Evolutionary conservation across 2,329 filamentous ascomycete genomes (phyloP).

Genomic region (Amphichorda felina): DNA sequence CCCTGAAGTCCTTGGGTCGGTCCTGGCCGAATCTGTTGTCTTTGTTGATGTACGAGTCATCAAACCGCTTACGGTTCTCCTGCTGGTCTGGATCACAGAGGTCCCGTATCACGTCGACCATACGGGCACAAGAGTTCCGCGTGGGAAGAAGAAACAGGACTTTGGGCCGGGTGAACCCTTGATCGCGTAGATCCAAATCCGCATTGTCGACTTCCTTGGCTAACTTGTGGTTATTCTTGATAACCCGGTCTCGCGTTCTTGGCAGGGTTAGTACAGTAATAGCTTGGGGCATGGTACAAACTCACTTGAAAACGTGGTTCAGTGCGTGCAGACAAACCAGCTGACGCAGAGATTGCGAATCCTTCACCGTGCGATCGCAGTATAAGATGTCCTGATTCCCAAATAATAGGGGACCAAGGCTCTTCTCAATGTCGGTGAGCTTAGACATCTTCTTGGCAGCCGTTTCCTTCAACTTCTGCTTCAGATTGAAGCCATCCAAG

Average conservation of each 20-base stretch:
- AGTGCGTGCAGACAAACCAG: conserved; percentile 72
- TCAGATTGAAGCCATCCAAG: conserved; percentile 46
- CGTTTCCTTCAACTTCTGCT: conserved; percentile 52
- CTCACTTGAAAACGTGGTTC: conserved; percentile 82
- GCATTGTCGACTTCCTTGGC: conserved; percentile 50
- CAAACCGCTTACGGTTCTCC: conserved; percentile 87
- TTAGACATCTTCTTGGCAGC: conserved; percentile 39
- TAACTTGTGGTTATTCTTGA: conserved; percentile 83
- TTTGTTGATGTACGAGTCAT: conserved; percentile 66
- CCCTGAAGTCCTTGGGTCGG: conserved; percentile 76
- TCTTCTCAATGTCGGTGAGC: conserved; percentile 51
- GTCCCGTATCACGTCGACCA: conserved; percentile 64
- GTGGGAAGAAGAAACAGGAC: conserved; percentile 85
- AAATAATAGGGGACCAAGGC: conserved; percentile 62
- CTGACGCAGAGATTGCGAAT: conserved; percentile 57
- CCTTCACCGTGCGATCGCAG: conserved; percentile 57
- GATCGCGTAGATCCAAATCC: conserved; percentile 71
- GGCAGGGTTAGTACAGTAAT: conserved; percentile 7
- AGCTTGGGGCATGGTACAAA: background rate
- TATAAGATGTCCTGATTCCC: conserved; percentile 74
- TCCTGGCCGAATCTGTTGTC: conserved; percentile 54
- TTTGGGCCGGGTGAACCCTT: conserved; percentile 92
- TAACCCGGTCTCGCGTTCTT: conserved; percentile 73
- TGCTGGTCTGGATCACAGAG: conserved; percentile 79
- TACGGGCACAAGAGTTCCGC: conserved; percentile 69